Evolutionary conservation across 768 basidiomycete species (phyloP), one percentile per base, ranked within the genome.

Genomic region (Suillus alpinus): DNA sequence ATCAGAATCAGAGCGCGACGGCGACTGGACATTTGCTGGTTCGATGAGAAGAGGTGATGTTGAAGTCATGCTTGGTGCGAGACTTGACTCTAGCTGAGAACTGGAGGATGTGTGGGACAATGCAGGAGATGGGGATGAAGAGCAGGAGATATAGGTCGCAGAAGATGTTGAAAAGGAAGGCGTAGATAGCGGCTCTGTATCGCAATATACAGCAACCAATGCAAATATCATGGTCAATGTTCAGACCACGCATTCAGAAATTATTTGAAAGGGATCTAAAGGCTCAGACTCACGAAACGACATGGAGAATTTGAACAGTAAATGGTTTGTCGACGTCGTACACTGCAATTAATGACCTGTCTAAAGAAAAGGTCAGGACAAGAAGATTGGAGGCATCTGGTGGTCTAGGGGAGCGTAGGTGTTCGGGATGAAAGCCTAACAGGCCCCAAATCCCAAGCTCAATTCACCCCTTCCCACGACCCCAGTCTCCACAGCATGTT

Each of bases 331-430:
- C 52, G 66, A 41, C 60, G 65, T 64, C 60, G 60, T 49, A 59
- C 34, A 59, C 49, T 31, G 39, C 47, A 50, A 52, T 53, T 13
- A 58, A 51, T 4, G 57, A 63, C 53, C 40, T 32, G 62, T 61
- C 69, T 71, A 69, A 34, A 61, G 60, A 56, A 44, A 53, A 63
- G 50, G 64, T 44, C 34, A 41, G 52, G 57, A 57, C 40, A 52
- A 49, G 51, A 60, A 41, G 26, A 26, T 47, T 66, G 60, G 65
- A 69, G 64, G 58, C 71, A 75, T 74, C 26, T 66, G 65, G 65
- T 63, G 71, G 67, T 75, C 72, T 68, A 73, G 72, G 72, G 72
- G 69, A 66, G 59, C 47, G 56, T 23, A 65, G n/a, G 50, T 40
- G 63, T 53, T 61, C 56, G 43, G 55, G 56, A 52, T 58, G 41